Percentiles rank a stretch among this genome's conserved stretches.
Evolutionary conservation across 768 basidiomycete genomes (phyloP).

Genomic region (Suillus subluteus): DNA sequence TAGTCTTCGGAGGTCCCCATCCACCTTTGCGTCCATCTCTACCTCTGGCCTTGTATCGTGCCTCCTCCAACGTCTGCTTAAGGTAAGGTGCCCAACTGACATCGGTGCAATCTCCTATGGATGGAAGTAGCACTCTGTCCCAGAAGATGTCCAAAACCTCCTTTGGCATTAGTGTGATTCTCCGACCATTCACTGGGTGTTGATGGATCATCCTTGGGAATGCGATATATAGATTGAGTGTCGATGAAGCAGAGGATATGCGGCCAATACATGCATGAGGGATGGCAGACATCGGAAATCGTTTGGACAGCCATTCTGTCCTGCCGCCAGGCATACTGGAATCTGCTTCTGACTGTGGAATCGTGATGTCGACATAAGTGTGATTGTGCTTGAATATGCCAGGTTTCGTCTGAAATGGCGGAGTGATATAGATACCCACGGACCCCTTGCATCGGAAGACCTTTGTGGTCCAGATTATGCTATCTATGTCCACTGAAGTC

Average conservation of each 20-base stretch:
- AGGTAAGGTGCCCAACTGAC: not conserved
- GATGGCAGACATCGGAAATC: not conserved
- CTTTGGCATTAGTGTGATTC: not conserved
- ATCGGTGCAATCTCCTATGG: not conserved
- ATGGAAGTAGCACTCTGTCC: not conserved
- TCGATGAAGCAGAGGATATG: not conserved
- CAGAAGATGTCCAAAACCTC: not conserved
- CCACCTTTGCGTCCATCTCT: not conserved
- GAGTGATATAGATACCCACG: not conserved
- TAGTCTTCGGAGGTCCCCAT: not conserved
- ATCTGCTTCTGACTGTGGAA: not conserved
- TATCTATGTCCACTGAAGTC: not conserved
- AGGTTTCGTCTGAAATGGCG: not conserved
- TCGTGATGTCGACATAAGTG: not conserved
- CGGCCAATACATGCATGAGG: not conserved
- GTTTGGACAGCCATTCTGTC: not conserved
- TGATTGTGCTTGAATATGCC: not conserved
- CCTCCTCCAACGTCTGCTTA: not conserved
- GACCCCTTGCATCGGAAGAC: not conserved
- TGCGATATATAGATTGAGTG: no score
- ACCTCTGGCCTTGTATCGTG: not conserved
- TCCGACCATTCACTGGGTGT: not conserved
- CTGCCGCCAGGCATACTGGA: rapidly evolving
- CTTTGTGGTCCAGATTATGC: not conserved
- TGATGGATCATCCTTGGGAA: not conserved